These are phyloP conservation scores for Aureobasidium sp. DNA, from an alignment of 2,329 filamentous ascomycete genomes.

Conservation along the genomic window DNA sequence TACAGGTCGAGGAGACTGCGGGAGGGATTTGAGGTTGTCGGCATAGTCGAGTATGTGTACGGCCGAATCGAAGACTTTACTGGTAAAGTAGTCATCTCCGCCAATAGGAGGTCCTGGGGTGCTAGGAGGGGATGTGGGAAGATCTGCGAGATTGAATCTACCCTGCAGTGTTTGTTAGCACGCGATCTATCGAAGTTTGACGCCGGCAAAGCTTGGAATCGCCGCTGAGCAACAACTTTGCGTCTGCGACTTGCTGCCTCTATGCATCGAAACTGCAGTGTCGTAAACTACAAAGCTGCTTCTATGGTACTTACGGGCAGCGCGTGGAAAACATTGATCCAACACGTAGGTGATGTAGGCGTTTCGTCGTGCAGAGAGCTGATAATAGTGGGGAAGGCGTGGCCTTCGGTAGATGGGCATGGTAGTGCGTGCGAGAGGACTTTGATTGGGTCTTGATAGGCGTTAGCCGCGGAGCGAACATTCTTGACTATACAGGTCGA, in stretches of 20 bases:
- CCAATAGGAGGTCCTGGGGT: constrained; percentile 48
- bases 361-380: constrained; percentile 48
- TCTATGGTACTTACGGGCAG: constrained; percentile 35
- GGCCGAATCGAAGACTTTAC: constrained; percentile 55
- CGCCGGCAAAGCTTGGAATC: background rate
- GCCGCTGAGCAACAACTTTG: background rate
- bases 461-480: constrained; percentile 25
- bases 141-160: constrained; percentile 54
- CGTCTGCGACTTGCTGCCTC: background rate
- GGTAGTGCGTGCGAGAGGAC: constrained; percentile 56
- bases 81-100: constrained; percentile 56
- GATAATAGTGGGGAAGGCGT: constrained; percentile 50
- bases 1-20: constrained; percentile 49
- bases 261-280: background rate
- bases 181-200: background rate
- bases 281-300: background rate
- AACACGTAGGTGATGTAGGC: constrained; percentile 45
- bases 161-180: constrained; percentile 26
- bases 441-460: constrained; percentile 36
- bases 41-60: constrained; percentile 54
- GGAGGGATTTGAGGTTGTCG: constrained; percentile 43
- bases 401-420: constrained; percentile 43
- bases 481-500: constrained; percentile 29
- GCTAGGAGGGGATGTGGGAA: constrained; percentile 56
- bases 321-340: constrained; percentile 59